Conservation (phyloP, 768 basidiomycete species). For the Nevesoporus exiguus region DNA sequence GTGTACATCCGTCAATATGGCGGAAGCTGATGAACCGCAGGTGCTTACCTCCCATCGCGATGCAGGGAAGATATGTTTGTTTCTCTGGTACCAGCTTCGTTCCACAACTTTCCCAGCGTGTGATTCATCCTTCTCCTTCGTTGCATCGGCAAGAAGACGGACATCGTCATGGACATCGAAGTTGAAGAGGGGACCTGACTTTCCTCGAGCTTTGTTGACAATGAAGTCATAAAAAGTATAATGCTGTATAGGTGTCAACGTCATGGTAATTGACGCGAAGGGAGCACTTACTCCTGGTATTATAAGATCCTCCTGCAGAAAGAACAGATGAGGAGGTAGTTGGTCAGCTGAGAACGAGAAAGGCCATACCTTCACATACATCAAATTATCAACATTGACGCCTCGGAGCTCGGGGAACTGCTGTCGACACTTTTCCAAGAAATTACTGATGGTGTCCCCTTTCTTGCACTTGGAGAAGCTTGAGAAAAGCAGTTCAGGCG, state of each 20-base stretch:
- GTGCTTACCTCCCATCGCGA: slow-evolving; percentile 87
- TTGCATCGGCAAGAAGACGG: slow-evolving; percentile 88
- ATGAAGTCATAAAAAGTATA: slow-evolving; percentile 99
- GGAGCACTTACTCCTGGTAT: slow-evolving; percentile 81
- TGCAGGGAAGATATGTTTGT: slow-evolving; percentile 97
- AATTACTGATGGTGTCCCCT: slow-evolving; percentile 81
- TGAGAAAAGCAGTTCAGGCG: neutral
- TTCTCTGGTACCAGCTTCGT: slow-evolving; percentile 90
- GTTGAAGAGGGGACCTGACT: slow-evolving; percentile 96
- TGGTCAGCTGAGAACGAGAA: neutral
- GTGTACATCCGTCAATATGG: neutral
- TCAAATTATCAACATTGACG: slow-evolving; percentile 91
- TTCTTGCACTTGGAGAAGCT: slow-evolving; percentile 78
- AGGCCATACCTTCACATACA: slow-evolving; percentile 88
- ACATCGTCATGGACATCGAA: slow-evolving; percentile 99
- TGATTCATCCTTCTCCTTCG: slow-evolving; percentile 95
- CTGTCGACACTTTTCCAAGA: slow-evolving; percentile 89
- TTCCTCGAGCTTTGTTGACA: slow-evolving; percentile 96
- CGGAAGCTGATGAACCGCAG: neutral
- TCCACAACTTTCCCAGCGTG: slow-evolving; percentile 99
- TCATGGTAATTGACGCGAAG: neutral
- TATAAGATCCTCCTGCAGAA: slow-evolving; percentile 87
- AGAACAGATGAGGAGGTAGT: neutral
- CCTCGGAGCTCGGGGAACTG: slow-evolving; percentile 92
- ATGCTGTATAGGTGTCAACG: slow-evolving; percentile 52